Conservation (phyloP, 2,329 filamentous ascomycete genomes). For the Aureobasidium uvarum region DNA sequence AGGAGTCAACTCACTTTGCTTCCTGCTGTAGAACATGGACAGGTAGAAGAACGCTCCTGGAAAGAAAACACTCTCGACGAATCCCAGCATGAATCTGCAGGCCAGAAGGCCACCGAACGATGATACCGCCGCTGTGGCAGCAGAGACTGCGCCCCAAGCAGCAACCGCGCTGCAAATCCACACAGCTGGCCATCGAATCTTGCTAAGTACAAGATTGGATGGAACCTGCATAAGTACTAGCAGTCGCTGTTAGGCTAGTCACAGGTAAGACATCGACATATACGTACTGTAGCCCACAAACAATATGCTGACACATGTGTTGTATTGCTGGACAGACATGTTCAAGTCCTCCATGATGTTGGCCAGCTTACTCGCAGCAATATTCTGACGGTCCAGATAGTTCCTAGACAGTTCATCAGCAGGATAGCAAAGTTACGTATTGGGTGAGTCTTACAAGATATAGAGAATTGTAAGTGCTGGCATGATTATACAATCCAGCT, state of each 20-base stretch:
- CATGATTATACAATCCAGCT: conserved; percentile 17
- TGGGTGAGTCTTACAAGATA: neutral
- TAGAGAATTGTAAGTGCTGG: conserved; percentile 13
- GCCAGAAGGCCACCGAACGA: conserved; percentile 41
- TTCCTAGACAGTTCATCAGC: conserved; percentile 44
- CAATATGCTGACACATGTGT: conserved; percentile 46
- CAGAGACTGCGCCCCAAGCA: conserved; percentile 39
- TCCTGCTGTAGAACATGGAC: conserved; percentile 54
- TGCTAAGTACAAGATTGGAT: conserved; percentile 42
- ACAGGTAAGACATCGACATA: conserved; percentile 29
- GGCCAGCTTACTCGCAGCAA: conserved; percentile 63
- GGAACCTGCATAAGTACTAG: conserved; percentile 36
- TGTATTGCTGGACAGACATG: conserved; percentile 44
- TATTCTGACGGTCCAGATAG: conserved; percentile 60
- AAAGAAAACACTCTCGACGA: conserved; percentile 47
- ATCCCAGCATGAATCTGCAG: conserved; percentile 43
- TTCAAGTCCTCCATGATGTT: conserved; percentile 49
- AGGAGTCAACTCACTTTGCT: conserved; percentile 38
- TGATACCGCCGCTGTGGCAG: conserved; percentile 37
- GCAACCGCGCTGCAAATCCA: conserved; percentile 38
- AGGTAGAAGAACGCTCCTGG: conserved; percentile 51
- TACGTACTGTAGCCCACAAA: conserved; percentile 44
- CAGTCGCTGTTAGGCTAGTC: conserved; percentile 36
- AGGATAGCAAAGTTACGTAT: neutral
- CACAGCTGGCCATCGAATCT: conserved; percentile 37